Evolutionary conservation across 2,329 filamentous ascomycete species (phyloP).

Genomic region (Trichoderma oligosporum): DNA sequence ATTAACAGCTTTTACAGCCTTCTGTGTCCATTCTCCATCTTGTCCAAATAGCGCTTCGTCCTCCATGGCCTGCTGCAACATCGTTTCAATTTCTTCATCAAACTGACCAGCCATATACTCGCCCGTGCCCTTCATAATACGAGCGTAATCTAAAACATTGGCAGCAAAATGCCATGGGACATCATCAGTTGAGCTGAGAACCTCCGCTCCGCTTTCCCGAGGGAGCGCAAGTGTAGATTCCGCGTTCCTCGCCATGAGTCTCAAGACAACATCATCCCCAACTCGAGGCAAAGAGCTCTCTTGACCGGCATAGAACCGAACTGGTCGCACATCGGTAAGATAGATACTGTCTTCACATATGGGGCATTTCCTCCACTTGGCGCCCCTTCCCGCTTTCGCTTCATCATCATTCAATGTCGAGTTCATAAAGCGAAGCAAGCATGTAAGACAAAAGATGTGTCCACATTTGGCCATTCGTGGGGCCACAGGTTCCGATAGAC

Average conservation of each 20-base stretch:
- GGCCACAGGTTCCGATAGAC: constrained; percentile 85
- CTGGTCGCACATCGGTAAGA: constrained; percentile 81
- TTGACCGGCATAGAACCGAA: constrained; percentile 87
- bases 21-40: constrained; percentile 87
- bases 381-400: constrained; percentile 60
- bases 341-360: constrained; percentile 95
- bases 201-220: constrained; percentile 69
- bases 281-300: constrained; percentile 75
- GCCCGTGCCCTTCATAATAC: constrained; percentile 90
- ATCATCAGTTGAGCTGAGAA: constrained; percentile 65
- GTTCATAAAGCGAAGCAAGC: constrained; percentile 93
- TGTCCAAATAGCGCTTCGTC: constrained; percentile 90
- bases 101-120: constrained; percentile 83
- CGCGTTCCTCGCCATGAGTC: constrained; percentile 76
- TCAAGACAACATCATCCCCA: constrained; percentile 84
- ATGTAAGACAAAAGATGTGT: constrained; percentile 94
- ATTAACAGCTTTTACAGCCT: constrained; percentile 70
- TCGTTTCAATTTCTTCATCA: constrained; percentile 70
- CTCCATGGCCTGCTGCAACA: constrained; percentile 75
- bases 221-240: constrained; percentile 85
- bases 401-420: constrained; percentile 71
- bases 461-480: constrained; percentile 96
- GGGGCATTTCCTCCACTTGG: constrained; percentile 90
- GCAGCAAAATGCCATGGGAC: constrained; percentile 94
- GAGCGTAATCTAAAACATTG: constrained; percentile 89